These are phyloP conservation scores for Talaromyces stipitatus DNA, from an alignment of 495 filamentous ascomycete species.

Conservation along the genomic window DNA sequence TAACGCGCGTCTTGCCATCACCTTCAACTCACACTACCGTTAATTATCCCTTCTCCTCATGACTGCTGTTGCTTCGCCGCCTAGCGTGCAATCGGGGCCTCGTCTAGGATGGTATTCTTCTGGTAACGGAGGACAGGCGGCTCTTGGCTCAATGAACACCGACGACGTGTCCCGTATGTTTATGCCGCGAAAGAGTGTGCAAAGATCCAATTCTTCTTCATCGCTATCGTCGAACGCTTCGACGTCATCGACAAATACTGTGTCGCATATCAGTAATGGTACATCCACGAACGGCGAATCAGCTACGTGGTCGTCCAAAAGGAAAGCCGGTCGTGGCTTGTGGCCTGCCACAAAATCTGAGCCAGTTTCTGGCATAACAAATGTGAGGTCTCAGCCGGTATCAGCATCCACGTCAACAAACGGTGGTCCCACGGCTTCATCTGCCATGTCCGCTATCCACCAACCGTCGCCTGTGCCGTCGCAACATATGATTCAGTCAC, in stretches of 20 bases:
- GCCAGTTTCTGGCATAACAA: slow-evolving; percentile 55
- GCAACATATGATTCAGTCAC: slow-evolving; percentile 54
- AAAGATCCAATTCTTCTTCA: slow-evolving; percentile 82
- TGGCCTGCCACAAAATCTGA: slow-evolving; percentile 70
- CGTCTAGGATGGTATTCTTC: slow-evolving; percentile 51
- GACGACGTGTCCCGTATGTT: slow-evolving; percentile 87
- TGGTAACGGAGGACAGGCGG: slow-evolving; percentile 68
- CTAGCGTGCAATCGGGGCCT: slow-evolving; percentile 72
- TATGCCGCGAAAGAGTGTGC: slow-evolving; percentile 74
- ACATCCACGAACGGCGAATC: slow-evolving; percentile 32
- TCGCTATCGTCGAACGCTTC: slow-evolving; percentile 54
- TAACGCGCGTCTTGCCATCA: neutral
- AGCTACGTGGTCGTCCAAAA: slow-evolving; percentile 49
- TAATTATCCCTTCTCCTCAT: slow-evolving; percentile 49
- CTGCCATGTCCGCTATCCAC: slow-evolving; percentile 66
- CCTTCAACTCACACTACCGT: neutral
- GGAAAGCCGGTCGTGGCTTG: slow-evolving; percentile 60
- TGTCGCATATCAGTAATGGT: slow-evolving; percentile 43
- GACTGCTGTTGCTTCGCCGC: slow-evolving; percentile 95
- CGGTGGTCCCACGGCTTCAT: slow-evolving; percentile 54
- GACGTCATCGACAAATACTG: slow-evolving; percentile 42
- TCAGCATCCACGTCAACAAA: slow-evolving; percentile 47
- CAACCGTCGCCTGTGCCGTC: slow-evolving; percentile 67
- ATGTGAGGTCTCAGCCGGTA: slow-evolving; percentile 53
- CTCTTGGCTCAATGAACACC: slow-evolving; percentile 69